Conservation (phyloP, 164 flowering plant genomes). For the Houttuynia cordata region DNA sequence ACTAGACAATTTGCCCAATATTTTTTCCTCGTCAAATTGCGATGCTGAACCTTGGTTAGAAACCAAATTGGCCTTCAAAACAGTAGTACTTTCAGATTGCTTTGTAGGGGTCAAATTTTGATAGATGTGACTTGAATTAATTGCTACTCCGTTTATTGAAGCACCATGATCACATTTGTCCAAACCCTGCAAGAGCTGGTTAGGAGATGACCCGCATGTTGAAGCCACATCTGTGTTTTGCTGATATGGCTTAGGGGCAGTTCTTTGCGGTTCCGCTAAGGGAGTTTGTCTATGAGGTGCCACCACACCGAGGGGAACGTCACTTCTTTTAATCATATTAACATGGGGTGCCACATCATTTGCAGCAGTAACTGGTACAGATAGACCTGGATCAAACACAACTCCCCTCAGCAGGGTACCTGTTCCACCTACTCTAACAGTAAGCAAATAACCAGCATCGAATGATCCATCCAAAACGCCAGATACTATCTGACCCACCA, state of each 20-base stretch:
- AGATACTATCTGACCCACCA: slow-evolving; percentile 62
- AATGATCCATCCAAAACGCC: slow-evolving; percentile 74
- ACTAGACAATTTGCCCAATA: background rate
- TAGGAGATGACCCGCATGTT: slow-evolving; percentile 2
- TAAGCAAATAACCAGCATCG: slow-evolving; percentile 82
- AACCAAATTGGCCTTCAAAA: background rate
- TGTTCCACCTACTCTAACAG: slow-evolving; percentile 56
- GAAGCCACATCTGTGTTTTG: slow-evolving; percentile 6
- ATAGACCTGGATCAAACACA: slow-evolving; percentile 72
- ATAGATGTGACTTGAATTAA: slow-evolving; percentile 1
- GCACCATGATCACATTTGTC: background rate
- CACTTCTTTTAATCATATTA: slow-evolving; percentile 52
- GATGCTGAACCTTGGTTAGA: slow-evolving; percentile 1
- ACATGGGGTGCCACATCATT: slow-evolving; percentile 79
- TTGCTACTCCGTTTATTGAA: background rate
- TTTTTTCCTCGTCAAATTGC: slow-evolving; percentile 4
- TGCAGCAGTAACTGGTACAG: slow-evolving; percentile 50
- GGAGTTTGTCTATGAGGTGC: slow-evolving; percentile 16
- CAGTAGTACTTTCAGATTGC: slow-evolving; percentile 4
- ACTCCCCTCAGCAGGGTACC: slow-evolving; percentile 57
- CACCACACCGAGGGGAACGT: slow-evolving; percentile 23
- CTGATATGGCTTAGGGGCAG: slow-evolving; percentile 11
- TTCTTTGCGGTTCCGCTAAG: slow-evolving; percentile 6
- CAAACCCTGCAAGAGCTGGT: background rate
- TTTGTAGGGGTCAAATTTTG: slow-evolving; percentile 3